Evolutionary conservation across 2,329 filamentous ascomycete species (phyloP).

Genomic region (Fusarium kyushuense): DNA sequence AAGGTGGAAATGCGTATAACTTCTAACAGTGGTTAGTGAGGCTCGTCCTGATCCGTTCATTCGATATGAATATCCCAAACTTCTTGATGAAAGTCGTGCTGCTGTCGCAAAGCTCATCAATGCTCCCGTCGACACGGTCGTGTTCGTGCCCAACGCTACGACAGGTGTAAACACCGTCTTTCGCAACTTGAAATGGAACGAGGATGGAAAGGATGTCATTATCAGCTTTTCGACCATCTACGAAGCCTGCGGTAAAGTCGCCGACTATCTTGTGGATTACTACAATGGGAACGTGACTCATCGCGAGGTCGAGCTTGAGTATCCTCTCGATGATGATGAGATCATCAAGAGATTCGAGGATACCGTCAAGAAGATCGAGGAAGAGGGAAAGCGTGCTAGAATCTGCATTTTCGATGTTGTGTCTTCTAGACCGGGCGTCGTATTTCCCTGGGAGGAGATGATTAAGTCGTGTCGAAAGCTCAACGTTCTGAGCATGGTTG

Average conservation of each 20-base stretch:
- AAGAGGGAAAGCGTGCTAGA: conserved; percentile 70
- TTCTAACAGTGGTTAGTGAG: conserved; percentile 59
- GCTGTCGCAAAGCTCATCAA: conserved; percentile 76
- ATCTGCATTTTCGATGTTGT: conserved; percentile 82
- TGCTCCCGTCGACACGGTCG: conserved; percentile 72
- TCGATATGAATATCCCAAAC: conserved; percentile 71
- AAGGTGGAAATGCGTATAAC: not conserved
- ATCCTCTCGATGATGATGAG: conserved; percentile 77
- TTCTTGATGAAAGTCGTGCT: conserved; percentile 75
- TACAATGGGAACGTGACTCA: conserved; percentile 59
- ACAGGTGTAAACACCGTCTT: conserved; percentile 82
- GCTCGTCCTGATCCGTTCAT: conserved; percentile 80
- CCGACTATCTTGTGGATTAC: conserved; percentile 78
- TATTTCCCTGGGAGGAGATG: conserved; percentile 81
- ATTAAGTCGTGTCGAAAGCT: conserved; percentile 72
- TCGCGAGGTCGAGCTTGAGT: conserved; percentile 70
- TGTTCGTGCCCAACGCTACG: conserved; percentile 86
- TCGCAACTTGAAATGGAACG: conserved; percentile 76
- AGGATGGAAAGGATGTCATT: conserved; percentile 80
- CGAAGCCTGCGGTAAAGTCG: conserved; percentile 78
- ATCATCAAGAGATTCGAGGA: conserved; percentile 71
- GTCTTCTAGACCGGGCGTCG: conserved; percentile 80
- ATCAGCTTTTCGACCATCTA: conserved; percentile 85
- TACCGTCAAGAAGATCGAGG: conserved; percentile 65
- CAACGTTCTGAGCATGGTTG: conserved; percentile 78